Conservation (phyloP, 352 stramenopile species). For the Phytophthora sp. region DNA sequence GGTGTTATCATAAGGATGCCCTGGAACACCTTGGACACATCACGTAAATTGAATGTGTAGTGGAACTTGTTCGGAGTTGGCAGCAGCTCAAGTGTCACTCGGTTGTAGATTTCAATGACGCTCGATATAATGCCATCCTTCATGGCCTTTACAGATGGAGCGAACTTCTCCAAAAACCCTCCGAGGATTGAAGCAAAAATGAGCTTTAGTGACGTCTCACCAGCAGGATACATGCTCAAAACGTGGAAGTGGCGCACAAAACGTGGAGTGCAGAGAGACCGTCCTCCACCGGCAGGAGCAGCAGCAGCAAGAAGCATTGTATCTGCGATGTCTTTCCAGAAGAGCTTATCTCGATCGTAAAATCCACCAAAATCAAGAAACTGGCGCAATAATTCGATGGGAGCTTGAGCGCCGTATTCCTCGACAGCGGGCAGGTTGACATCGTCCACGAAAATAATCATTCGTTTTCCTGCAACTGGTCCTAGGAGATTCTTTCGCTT, state of each 20-base stretch:
- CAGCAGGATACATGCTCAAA: slow-evolving; percentile 92
- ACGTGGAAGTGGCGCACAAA: slow-evolving; percentile 97
- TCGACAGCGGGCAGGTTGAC: slow-evolving; percentile 95
- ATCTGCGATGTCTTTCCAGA: slow-evolving; percentile 96
- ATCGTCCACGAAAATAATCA: slow-evolving; percentile 96
- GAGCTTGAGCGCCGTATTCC: slow-evolving; percentile 94
- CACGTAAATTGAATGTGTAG: slow-evolving; percentile 96
- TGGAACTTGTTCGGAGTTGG: slow-evolving; percentile 94
- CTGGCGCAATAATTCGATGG: slow-evolving; percentile 94
- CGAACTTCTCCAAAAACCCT: slow-evolving; percentile 92
- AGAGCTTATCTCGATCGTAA: slow-evolving; percentile 97
- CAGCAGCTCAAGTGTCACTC: slow-evolving; percentile 91
- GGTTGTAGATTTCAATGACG: slow-evolving; percentile 95
- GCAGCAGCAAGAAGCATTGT: slow-evolving; percentile 92
- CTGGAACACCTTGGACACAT: slow-evolving; percentile 97
- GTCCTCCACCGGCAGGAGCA: slow-evolving; percentile 89
- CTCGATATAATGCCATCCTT: slow-evolving; percentile 84
- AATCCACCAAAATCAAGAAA: slow-evolving; percentile 96
- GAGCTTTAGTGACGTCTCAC: slow-evolving; percentile 86
- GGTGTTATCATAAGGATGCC: slow-evolving; percentile 94
- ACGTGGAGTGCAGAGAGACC: slow-evolving; percentile 88
- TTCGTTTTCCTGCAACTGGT: slow-evolving; percentile 83
- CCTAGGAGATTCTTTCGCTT: slow-evolving; percentile 95
- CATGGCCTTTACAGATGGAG: slow-evolving; percentile 80
- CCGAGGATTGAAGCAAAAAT: slow-evolving; percentile 95